These are phyloP conservation scores for Pyronema omphalodes DNA, from an alignment of 495 filamentous ascomycete genomes.

Conservation along the genomic window DNA sequence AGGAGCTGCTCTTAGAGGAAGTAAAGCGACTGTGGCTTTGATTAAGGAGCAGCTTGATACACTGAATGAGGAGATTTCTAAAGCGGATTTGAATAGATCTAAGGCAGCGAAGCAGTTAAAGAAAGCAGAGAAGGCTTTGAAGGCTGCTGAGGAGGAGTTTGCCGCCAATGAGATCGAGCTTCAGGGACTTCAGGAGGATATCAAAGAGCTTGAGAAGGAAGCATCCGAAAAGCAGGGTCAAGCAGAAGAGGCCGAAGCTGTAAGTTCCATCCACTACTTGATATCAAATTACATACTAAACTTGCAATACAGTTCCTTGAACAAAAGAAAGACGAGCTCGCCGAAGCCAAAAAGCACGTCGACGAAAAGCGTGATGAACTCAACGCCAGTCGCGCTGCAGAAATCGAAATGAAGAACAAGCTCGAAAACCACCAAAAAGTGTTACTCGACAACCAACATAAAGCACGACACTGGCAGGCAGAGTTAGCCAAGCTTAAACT, in stretches of 20 bases:
- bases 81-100: constrained; percentile 62
- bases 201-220: constrained; percentile 52
- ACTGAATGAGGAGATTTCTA: constrained; percentile 61
- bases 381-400: constrained; percentile 72
- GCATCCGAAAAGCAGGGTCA: constrained; percentile 51
- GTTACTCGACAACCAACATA: constrained; percentile 69
- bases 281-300: constrained; percentile 8
- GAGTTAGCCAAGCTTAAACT: constrained; percentile 64
- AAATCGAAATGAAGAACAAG: constrained; percentile 97
- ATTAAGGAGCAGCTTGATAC: constrained; percentile 70
- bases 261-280: constrained; percentile 21
- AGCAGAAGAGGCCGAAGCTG: constrained; percentile 70
- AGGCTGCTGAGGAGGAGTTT: constrained; percentile 58
- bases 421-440: constrained; percentile 90
- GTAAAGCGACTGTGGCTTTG: constrained; percentile 86
- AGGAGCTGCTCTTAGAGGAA: constrained; percentile 73
- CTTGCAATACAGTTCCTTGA: constrained; percentile 36
- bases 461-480: constrained; percentile 66
- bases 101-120: constrained; percentile 83
- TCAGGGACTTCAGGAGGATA: constrained; percentile 54
- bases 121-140: constrained; percentile 69
- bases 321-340: constrained; percentile 62
- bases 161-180: constrained; percentile 49
- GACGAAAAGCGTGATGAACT: constrained; percentile 73
- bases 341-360: constrained; percentile 60